Evolutionary conservation across 2,329 filamentous ascomycete species (phyloP), one percentile per base, ranked within the genome.

Genomic region (Spiromastix sp.): DNA sequence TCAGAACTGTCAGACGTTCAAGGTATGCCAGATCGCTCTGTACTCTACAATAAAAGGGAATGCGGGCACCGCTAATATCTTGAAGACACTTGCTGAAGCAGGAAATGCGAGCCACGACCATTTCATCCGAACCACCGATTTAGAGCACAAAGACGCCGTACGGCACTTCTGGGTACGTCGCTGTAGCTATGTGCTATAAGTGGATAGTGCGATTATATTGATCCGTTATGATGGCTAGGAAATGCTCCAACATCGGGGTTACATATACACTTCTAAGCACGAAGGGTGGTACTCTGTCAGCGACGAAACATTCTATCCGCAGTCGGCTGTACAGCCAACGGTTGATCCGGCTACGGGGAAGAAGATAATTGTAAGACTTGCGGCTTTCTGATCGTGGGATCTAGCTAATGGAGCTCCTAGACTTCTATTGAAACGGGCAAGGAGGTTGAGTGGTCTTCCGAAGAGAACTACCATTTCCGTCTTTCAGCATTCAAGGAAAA

Each of bases 211-310:
- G n/a, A 12, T 3, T 16, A 34, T 29, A 30, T 21, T 36, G 24
- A 36, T 20, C 17, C n/a, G 18, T 7, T 7, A 18, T 11, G 21
- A 12, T 21, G 12, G 4, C 9, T 45, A 72, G 69, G 70, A 75
- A 45, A 70, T 86, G 55, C 67, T 98, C 40, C 71, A 79, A 49
- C 77, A 86, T 36, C 69, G 72, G 30, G 81, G 81, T 6, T 79
- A 81, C 41, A 80, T 96, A 36, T 95, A 95, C 60, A 77, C 82
- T 50, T 76, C 77, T 8, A 85, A 81, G 47, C 91, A 96, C 50
- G 77, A 85, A 54, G 91, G 91, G 2, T 98, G 91, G 91, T 98
- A 98, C 58, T 91, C 83, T 37, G 81, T 98, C 36, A 86, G 84
- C 56, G 91, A 98, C 57, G 91, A 98, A 68, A 89, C 89, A 25